A percentile compares a stretch with the other conserved stretches of the same genome.
Conservation (phyloP, 257 asterid species). For the Craterostigma plantagineum region DNA sequence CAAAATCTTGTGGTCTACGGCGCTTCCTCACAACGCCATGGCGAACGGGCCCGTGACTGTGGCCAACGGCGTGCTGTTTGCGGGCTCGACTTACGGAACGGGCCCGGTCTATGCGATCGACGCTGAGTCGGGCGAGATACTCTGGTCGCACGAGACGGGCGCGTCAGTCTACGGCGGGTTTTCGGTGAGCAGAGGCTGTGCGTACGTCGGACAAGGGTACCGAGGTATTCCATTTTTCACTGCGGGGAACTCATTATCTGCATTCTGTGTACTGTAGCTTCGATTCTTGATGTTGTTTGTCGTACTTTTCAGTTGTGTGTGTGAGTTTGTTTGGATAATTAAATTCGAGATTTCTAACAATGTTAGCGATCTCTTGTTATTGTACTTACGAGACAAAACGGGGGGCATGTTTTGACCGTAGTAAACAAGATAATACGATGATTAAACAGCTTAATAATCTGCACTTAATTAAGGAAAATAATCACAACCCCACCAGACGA, state of each 20-base stretch:
- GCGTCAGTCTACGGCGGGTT: conserved; percentile 32
- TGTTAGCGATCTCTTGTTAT: no score
- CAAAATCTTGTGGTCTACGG: conserved; percentile 31
- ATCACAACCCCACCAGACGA: no score
- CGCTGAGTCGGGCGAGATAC: conserved; percentile 19
- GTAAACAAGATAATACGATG: no score
- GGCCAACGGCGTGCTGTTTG: conserved; percentile 32
- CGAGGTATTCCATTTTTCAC: conserved; percentile 11
- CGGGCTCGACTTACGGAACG: conserved; percentile 19
- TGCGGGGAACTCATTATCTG: conserved; percentile 30
- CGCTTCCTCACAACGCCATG: conserved; percentile 22
- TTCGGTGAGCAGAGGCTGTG: conserved; percentile 34
- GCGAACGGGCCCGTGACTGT: conserved; percentile 20
- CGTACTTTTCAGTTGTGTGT: no score
- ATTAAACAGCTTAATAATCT: no score
- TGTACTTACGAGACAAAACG: no score
- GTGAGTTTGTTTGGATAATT: no score
- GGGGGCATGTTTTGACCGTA: no score
- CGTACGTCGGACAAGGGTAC: conserved; percentile 35
- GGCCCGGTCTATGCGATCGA: conserved; percentile 30
- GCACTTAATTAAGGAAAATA: no score
- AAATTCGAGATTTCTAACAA: no score
- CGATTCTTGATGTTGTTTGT: no score
- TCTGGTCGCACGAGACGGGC: conserved; percentile 35
- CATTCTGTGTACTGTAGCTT: conserved; percentile 27